Evolutionary conservation across 2,329 filamentous ascomycete species (phyloP).

Genomic region (Fusarium transvaalense): DNA sequence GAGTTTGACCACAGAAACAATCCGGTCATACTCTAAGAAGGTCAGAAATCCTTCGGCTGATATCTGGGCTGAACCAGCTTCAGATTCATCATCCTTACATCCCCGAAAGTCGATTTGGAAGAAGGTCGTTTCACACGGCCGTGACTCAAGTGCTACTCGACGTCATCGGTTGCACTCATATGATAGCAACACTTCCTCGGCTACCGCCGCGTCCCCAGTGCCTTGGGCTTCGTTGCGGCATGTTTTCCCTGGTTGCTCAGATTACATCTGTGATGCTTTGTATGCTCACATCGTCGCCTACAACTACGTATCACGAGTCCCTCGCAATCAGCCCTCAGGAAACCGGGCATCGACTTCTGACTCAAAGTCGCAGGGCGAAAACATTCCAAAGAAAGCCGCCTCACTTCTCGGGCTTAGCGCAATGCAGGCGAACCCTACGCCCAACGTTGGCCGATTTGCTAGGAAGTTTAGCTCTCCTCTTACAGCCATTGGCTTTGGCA

Average conservation of each 20-base stretch:
- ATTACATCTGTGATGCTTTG: constrained; percentile 69
- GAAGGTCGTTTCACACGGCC: constrained; percentile 52
- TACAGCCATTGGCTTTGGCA: constrained; percentile 44
- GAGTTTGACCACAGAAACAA: constrained; percentile 68
- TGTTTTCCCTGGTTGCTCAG: constrained; percentile 65
- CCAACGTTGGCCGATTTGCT: constrained; percentile 41
- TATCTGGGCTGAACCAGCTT: constrained; percentile 32
- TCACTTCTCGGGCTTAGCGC: constrained; percentile 62
- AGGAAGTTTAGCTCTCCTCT: constrained; percentile 48
- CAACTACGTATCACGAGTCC: constrained; percentile 65
- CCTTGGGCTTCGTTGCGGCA: constrained; percentile 62
- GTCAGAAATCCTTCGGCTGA: constrained; percentile 58
- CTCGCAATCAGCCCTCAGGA: constrained; percentile 40
- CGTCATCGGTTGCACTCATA: constrained; percentile 36
- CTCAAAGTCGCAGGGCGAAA: constrained; percentile 48
- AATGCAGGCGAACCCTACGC: constrained; percentile 34
- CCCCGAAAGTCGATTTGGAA: constrained; percentile 54
- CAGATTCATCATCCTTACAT: constrained; percentile 28
- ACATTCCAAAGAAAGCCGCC: constrained; percentile 66
- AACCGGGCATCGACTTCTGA: constrained; percentile 28
- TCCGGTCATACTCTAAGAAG: constrained; percentile 68
- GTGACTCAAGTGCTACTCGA: constrained; percentile 33
- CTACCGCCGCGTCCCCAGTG: constrained; percentile 42
- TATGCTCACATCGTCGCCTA: constrained; percentile 71
- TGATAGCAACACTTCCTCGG: constrained; percentile 24